Base-by-base conservation (phyloP, 163 green algal genomes). In the Smithsoniella earleae region DNA sequence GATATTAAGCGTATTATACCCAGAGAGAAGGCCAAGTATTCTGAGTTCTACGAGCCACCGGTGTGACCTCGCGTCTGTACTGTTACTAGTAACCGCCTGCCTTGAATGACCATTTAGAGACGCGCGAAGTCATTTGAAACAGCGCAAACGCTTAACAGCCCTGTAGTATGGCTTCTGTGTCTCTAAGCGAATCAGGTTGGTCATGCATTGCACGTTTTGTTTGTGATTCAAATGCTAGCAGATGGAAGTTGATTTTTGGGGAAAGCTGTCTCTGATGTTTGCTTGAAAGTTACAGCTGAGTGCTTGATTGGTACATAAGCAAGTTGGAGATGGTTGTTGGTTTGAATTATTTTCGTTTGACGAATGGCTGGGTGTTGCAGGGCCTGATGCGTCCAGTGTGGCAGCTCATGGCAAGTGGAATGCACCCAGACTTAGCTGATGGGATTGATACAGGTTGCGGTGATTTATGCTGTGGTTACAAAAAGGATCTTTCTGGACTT, bases 1-100 rank as follows among this genome's bases (percentile, higher is more conserved):
- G 58, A 69, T 36, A 69, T 69, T 36, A 69, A 69, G 58, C 58
- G 58, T 6, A 69, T 69, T 6, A 1, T 69, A n/a, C 58, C 58
- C 27, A 31, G 58, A 31, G 58, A 69, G 58, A 34, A 69, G 16
- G 58, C 58, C 18, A 18, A 30, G 18, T 69, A 69, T 36, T 16
- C 22, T 18, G 25, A 45, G 10, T 18, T 38, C 16, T 34, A 38
- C n/a, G 34, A n/a, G 1, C 58, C 58, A 3, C 58, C 58, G 16
- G 58, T 69, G 25, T 33, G 58, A 13, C 6, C 25, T 36, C 4
- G 58, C 20, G 20, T 28, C 40, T 49, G 13, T 13, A 49, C 40
- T 49, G 10, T 10, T 22, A 49, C 40, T 13, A 49, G 40, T 22
- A 49, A 49, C 40, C 10, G 40, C 40, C 40, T 22, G 40, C n/a